A percentile compares a stretch with the other conserved stretches of the same genome.
Conservation (phyloP, 139 green algal species). For the Marvania coccoides region DNA sequence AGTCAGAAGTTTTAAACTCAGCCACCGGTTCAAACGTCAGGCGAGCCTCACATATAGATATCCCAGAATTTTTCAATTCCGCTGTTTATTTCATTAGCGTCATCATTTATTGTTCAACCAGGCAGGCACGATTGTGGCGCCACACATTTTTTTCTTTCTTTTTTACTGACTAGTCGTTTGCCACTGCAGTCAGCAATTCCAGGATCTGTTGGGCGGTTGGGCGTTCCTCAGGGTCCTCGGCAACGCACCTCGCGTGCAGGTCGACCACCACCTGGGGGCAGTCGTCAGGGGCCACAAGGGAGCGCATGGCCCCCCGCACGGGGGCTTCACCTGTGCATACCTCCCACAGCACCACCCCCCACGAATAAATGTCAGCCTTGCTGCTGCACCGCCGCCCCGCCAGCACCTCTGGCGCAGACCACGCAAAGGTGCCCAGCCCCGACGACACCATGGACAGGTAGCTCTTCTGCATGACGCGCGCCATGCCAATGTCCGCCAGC, state of each 20-base stretch:
- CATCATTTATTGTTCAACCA: too few species aligned
- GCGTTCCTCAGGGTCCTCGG: conserved; percentile 18
- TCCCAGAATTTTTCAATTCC: too few species aligned
- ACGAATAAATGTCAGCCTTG: conserved; percentile 35
- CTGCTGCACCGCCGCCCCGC: conserved; percentile 12
- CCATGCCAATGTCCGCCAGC: conserved; percentile 32
- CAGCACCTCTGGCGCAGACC: conserved; percentile 37
- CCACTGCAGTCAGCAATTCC: background rate
- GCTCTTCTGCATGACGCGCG: conserved; percentile 31
- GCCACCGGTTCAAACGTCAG: too few species aligned
- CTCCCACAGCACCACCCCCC: conserved; percentile 37
- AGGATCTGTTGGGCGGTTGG: conserved; percentile 25
- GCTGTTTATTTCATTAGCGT: too few species aligned
- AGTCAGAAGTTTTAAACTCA: too few species aligned
- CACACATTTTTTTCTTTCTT: background rate
- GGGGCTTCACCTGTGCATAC: conserved; percentile 35
- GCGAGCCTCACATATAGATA: background rate
- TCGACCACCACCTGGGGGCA: conserved; percentile 27
- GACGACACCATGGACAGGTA: conserved; percentile 20
- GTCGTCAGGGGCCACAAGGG: conserved; percentile 22
- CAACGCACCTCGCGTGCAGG: conserved; percentile 19
- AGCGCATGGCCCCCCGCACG: conserved; percentile 18
- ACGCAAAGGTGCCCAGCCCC: conserved; percentile 25
- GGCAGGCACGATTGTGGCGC: too few species aligned
- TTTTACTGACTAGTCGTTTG: background rate